Base-by-base conservation (phyloP, 805 yeast species). In the Starmerella kuoi region DNA sequence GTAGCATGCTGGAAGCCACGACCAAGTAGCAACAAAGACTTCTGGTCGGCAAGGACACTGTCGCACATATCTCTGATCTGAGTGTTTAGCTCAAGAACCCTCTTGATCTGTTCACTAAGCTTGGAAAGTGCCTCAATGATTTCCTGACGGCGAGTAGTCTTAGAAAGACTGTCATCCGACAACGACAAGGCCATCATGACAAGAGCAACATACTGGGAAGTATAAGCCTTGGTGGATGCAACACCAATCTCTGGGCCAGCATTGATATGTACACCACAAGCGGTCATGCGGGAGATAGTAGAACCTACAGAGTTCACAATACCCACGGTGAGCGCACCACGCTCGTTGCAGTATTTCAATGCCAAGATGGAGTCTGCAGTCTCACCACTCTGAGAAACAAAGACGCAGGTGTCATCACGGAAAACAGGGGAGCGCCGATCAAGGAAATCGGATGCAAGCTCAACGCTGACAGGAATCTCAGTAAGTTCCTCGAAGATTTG, bases 241-340 rank as follows among this genome's bases (percentile, higher is more conserved):
- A 91, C 99, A 64, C 98, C 97, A 51, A 91, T 91, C 67, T 91
- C 99, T 35, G 98, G 98, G 52, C 99, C 99, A 37, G 98, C 98
- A 61, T 91, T 91, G 61, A 91, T 87, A 63, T 91, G 99, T 44
- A 91, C 95, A 75, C 99, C 99, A 70, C 98, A 91, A 65, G 87
- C 94, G 19, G 99, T 91, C 59, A 77, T 86, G 67, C 99, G 79
- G 5, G 97, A 88, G 63, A 91, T 85, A 32, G 91, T 77, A 4
- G 98, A 91, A 58, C 99, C 99, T 33, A 91, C 99, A 53, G 87
- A 74, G 70, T 91, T 91, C 49, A 91, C 98, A 58, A 91, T 83
- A 67, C 99, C 99, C 44, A 91, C 91, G 23, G 95, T 86, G 52
- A 93, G 71, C 26, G 98, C 96, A 55, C 97, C 98, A 59, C 95